A percentile compares a stretch with the other conserved stretches of the same genome.
Evolutionary conservation across 805 yeast genomes (phyloP).

Genomic region (Henningerozyma blattae): DNA sequence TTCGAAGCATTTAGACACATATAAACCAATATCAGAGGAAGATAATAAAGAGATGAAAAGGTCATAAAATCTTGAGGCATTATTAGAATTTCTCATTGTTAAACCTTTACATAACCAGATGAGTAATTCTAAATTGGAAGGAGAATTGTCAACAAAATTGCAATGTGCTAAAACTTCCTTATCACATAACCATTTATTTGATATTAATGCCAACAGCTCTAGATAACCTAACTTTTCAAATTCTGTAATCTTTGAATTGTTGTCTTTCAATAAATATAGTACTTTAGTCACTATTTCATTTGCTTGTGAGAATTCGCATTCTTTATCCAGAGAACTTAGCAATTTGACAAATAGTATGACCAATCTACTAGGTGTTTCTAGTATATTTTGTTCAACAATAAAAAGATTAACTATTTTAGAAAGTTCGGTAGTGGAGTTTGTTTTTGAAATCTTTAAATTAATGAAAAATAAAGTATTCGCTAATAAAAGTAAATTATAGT

Average conservation of each 20-base stretch:
- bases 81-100: conserved; percentile 41
- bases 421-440: conserved; percentile 34
- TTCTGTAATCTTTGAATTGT: conserved; percentile 2
- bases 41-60: conserved; percentile 27
- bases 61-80: conserved; percentile 25
- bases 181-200: conserved; percentile 21
- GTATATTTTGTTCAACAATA: conserved; percentile 12
- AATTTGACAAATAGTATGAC: conserved; percentile 33
- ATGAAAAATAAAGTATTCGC: conserved; percentile 27
- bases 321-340: conserved; percentile 41
- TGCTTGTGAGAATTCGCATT: conserved; percentile 7
- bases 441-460: conserved; percentile 20
- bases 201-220: conserved; percentile 16
- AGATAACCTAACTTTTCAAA: conserved; percentile 18
- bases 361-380: conserved; percentile 18
- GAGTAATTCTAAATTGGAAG: conserved; percentile 36
- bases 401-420: conserved; percentile 29
- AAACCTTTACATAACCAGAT: conserved; percentile 70
- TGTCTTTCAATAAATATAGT: conserved; percentile 3
- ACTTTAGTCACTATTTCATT: background rate
- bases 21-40: conserved; percentile 23
- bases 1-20: conserved; percentile 45
- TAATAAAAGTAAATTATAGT: conserved; percentile 15
- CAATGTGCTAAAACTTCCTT: conserved; percentile 5
- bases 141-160: conserved; percentile 7